These are phyloP conservation scores for Capsella rubella DNA, from an alignment of 441 rosid genomes.

Conservation along the genomic window DNA sequence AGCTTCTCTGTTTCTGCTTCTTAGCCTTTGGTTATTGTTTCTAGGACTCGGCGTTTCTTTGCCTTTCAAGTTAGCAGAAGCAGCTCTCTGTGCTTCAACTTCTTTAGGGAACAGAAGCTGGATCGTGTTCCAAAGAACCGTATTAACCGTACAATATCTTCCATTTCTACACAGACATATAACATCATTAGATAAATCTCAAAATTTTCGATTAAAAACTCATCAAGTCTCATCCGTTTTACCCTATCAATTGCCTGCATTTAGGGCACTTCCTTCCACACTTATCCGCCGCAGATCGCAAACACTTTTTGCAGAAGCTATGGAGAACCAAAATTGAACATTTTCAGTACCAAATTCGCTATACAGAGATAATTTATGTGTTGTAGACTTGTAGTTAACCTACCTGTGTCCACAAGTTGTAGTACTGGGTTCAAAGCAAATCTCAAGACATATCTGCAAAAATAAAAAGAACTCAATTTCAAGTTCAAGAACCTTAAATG, in stretches of 20 bases:
- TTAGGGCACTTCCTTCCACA: constrained; percentile 96
- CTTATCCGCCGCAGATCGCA: constrained; percentile 82
- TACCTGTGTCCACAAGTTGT: constrained; percentile 98
- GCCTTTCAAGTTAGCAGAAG: constrained; percentile 38
- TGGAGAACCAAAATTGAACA: constrained; percentile 4
- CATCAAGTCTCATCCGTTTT: background rate
- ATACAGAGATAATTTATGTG: background rate
- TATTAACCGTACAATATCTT: constrained; percentile 86
- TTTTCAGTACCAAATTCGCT: constrained; percentile 19
- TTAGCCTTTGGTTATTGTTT: constrained; percentile 34
- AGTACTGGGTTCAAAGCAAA: constrained; percentile 95
- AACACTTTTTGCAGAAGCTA: constrained; percentile 93
- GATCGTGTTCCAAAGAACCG: constrained; percentile 98
- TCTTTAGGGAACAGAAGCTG: constrained; percentile 94
- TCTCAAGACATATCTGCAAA: constrained; percentile 88
- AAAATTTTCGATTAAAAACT: background rate
- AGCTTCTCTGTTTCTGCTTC: constrained; percentile 46
- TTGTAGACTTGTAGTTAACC: background rate
- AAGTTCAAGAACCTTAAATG: background rate
- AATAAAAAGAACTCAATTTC: background rate
- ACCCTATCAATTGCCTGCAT: constrained; percentile 93
- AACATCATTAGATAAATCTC: background rate
- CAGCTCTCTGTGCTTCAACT: constrained; percentile 77
- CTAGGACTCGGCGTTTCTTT: constrained; percentile 45
- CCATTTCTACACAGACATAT: constrained; percentile 65